Base-by-base conservation (phyloP, 1,284 basidiomycete species). In the Albatrellus sp. region DNA sequence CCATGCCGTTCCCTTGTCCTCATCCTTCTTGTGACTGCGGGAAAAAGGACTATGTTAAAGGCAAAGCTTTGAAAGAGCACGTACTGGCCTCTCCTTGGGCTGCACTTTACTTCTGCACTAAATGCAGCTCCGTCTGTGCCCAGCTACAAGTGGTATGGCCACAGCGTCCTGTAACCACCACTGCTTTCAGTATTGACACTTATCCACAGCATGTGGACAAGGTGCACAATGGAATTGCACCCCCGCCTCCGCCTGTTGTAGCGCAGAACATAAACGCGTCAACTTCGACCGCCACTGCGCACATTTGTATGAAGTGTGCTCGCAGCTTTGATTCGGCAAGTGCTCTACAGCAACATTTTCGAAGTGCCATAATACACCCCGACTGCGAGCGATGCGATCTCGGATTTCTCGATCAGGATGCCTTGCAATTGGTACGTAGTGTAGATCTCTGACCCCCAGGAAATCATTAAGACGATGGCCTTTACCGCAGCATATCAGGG, bases 91-190 rank as follows among this genome's bases (percentile, higher is more conserved):
- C 51, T 5, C 42, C 50, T 9, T 52, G 51, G 51, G 48, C 34
- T 9, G 19, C 40, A 5, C 37, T 24, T 16, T 52, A 52, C 39
- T 35, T 46, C 16, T 52, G 51, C 28, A 36, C 33, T 11, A 38
- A 33, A 3, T 52, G 51, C 45, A 47, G 29, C 44, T 52, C 43
- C 17, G 50, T 52, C 3, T 52, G 51, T 39, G 44, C 30, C 29
- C 45, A 40, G 24, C 40, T 47, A 32, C 9, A 31, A 5, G 46
- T 35, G 13, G 41, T 52, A 11, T 40, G 35, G n/a, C 34, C 31
- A 32, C 50, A 50, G 6, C 16, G 51, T 43, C 10, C n/a, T 38
- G 17, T 19, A 17, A 17, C 16, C 13, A 16, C 29, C 5, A 17
- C 13, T 40, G 14, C 6, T 10, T 34, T 24, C 34, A 20, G 13